Evolutionary conservation across 177 flowering plant species (phyloP), one percentile per base, ranked within the genome.

Genomic region (Vitis hybrid): DNA sequence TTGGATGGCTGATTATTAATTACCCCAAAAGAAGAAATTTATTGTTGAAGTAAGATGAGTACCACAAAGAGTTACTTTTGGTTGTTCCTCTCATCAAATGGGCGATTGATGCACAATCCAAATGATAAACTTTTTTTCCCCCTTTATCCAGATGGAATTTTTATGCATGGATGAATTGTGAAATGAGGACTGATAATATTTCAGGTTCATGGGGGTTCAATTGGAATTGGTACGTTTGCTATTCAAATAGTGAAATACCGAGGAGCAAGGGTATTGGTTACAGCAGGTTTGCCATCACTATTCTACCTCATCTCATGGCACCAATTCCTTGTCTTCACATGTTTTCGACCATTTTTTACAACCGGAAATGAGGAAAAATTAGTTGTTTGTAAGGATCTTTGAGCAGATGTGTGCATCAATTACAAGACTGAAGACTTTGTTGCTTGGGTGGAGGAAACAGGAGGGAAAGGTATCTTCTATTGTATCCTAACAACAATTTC

Each of bases 211-310:
- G 24, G 24, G 24, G 24, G 2, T 24, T 24, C 24, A 24, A 92
- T 97, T 73, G 97, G 97, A 69, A 94, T 92, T 58, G 97, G 99
- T 30, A 92, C 94, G 12, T 92, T 94, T 82, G 97, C 95, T 0
- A 86, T 94, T 80, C 99, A 94, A 84, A 85, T 91, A 18, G 99
- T 96, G 58, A 91, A 91, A 70, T 79, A 81, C 76, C 68, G 8
- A 32, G 97, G 97, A 70, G 87, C 71, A 12, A 87, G 75, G 75
- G 94, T 91, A 15, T 87, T 92, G 74, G 86, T 88, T 61, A 92
- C 99, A 27, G 95, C 97, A 89, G 98, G 98, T 92, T 17, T 61
- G 70, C 56, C 57, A 27, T n/a, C 49, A 59, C 10, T n/a, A 32
- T 41, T 51, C 15, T 35, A 53, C 71, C 61, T 10, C 62, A 55